Evolutionary conservation across 2,329 filamentous ascomycete genomes (phyloP).

Genomic region (Cladosporium phlei): DNA sequence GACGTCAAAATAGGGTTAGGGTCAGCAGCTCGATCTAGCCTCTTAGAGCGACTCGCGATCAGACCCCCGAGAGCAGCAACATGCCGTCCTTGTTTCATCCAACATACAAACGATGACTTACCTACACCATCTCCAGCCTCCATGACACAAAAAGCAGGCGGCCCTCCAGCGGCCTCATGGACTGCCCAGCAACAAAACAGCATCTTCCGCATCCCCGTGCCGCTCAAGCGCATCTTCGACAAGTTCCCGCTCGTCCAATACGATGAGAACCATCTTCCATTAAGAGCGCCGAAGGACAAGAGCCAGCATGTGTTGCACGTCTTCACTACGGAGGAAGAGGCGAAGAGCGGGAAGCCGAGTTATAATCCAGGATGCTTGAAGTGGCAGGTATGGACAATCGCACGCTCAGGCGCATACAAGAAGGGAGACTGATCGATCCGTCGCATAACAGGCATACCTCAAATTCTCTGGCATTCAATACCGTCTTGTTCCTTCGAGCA

Average conservation of each 20-base stretch:
- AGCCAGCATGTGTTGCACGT: conserved; percentile 64
- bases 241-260: conserved; percentile 74
- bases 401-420: not conserved
- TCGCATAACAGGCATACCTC: conserved; percentile 65
- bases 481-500: conserved; percentile 67
- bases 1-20: conserved; percentile 5
- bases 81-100: too few species aligned
- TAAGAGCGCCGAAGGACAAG: conserved; percentile 48
- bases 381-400: conserved; percentile 70
- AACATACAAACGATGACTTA: too few species aligned
- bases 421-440: not conserved
- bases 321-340: conserved; percentile 65
- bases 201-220: conserved; percentile 60
- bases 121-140: conserved; percentile 4
- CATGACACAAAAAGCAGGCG: conserved; percentile 14
- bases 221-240: conserved; percentile 79
- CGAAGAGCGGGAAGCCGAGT: conserved; percentile 59
- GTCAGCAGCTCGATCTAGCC: not conserved
- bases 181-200: conserved; percentile 11
- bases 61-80: conserved; percentile 11
- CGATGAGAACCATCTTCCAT: conserved; percentile 68
- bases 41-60: not conserved
- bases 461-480: conserved; percentile 69
- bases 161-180: conserved; percentile 14
- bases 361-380: conserved; percentile 92